These are phyloP conservation scores for Salix brachista DNA, from an alignment of 345 rosid species.

Conservation along the genomic window DNA sequence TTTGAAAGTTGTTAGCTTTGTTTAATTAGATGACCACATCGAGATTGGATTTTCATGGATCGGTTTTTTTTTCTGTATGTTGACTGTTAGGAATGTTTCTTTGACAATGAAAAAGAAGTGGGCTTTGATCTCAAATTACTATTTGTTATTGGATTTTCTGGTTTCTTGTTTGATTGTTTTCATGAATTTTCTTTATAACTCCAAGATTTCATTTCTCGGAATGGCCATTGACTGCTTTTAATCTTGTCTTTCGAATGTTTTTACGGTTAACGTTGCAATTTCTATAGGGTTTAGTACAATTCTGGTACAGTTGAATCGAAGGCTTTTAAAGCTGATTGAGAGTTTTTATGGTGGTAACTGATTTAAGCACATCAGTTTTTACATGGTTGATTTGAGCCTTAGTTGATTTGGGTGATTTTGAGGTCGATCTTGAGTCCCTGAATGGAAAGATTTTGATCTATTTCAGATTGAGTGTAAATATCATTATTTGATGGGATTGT, in stretches of 20 bases:
- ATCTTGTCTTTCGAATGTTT: neutral
- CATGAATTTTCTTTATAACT: too few species aligned
- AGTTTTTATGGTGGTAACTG: too few species aligned
- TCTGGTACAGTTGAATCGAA: neutral
- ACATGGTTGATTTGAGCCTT: too few species aligned
- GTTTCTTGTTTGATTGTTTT: neutral
- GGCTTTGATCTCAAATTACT: neutral
- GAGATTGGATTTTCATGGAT: slow-evolving; percentile 1
- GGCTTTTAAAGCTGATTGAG: neutral
- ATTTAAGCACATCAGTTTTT: too few species aligned
- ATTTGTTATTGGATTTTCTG: neutral
- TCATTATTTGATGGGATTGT: neutral
- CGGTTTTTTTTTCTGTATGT: neutral
- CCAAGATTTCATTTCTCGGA: too few species aligned
- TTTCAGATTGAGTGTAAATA: neutral
- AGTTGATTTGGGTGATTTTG: neutral
- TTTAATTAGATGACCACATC: neutral
- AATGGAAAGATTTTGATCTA: neutral
- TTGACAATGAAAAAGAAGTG: neutral
- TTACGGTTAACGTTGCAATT: neutral
- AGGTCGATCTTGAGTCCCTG: neutral
- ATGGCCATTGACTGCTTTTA: too few species aligned
- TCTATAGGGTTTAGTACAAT: neutral
- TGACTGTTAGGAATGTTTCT: neutral
- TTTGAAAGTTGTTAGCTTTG: neutral